Conservation (phyloP, 371 early-diverging fungal species). For the Mortierella polycephala region DNA sequence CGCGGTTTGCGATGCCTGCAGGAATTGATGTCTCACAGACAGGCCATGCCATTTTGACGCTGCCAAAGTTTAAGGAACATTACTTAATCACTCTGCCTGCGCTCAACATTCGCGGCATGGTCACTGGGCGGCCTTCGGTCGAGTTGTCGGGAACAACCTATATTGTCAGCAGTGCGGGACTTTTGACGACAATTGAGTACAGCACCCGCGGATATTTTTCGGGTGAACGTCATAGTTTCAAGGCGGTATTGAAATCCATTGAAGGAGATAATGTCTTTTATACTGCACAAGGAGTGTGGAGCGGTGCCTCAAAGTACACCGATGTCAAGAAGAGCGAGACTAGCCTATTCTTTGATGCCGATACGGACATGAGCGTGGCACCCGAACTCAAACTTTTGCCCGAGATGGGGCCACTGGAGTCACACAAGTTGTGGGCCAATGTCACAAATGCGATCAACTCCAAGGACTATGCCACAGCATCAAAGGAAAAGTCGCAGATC, state of each 20-base stretch:
- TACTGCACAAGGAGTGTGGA: conserved; percentile 76
- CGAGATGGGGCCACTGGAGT: conserved; percentile 74
- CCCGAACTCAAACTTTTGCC: conserved; percentile 57
- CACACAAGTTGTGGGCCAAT: conserved; percentile 77
- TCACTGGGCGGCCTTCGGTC: conserved; percentile 83
- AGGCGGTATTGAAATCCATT: conserved; percentile 67
- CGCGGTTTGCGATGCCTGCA: conserved; percentile 79
- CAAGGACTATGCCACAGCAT: conserved; percentile 76
- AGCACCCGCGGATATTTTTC: conserved; percentile 82
- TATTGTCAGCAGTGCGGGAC: conserved; percentile 74
- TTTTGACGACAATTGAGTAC: conserved; percentile 75
- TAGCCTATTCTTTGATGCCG: conserved; percentile 62
- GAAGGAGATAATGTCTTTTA: conserved; percentile 60
- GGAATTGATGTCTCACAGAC: conserved; percentile 83
- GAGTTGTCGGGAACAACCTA: conserved; percentile 79
- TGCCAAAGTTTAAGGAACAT: conserved; percentile 68
- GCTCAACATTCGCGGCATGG: conserved; percentile 81
- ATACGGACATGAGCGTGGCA: conserved; percentile 24
- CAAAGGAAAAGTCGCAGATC: conserved; percentile 74
- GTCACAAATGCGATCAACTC: conserved; percentile 75
- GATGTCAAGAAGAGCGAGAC: conserved; percentile 56
- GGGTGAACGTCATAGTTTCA: conserved; percentile 84
- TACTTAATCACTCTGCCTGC: conserved; percentile 82
- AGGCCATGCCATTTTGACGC: conserved; percentile 72
- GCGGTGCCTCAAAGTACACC: conserved; percentile 66